Percentiles rank a stretch among this genome's conserved stretches.
Conservation (phyloP, 2,329 filamentous ascomycete genomes). For the Colletotrichum nymphaeae region DNA sequence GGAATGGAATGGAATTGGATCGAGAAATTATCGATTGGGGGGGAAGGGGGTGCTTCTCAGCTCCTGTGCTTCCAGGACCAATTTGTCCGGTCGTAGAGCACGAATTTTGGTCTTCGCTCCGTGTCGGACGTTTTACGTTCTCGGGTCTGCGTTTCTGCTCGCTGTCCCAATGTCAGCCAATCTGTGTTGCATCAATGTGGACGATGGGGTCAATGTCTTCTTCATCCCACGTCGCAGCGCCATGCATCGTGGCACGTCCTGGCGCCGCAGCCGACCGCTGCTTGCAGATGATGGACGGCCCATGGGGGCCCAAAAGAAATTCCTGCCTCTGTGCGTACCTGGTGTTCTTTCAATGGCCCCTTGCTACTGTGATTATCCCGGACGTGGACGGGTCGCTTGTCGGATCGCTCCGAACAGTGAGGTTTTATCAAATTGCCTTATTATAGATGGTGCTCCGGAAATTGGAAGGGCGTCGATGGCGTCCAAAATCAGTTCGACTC, state of each 20-base stretch:
- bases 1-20: slow-evolving; percentile 14
- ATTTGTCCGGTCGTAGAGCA: not conserved
- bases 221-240: slow-evolving; percentile 25
- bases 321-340: slow-evolving; percentile 21
- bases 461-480: slow-evolving; percentile 29
- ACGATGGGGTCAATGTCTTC: slow-evolving; percentile 10
- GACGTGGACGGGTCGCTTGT: slow-evolving; percentile 4
- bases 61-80: not conserved
- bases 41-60: not conserved
- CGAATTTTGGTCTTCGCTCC: not conserved
- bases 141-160: not conserved
- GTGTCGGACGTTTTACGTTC: not conserved
- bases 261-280: slow-evolving; percentile 10
- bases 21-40: not conserved
- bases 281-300: slow-evolving; percentile 11
- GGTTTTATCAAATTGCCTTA: slow-evolving; percentile 7
- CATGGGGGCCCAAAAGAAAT: slow-evolving; percentile 5
- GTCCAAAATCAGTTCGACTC: slow-evolving; percentile 5
- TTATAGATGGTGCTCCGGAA: not conserved
- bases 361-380: slow-evolving; percentile 9
- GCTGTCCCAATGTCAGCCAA: slow-evolving; percentile 14
- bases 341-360: slow-evolving; percentile 6
- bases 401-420: not conserved
- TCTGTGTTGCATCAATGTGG: not conserved
- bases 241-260: slow-evolving; percentile 22